Conservation (phyloP, 352 stramenopile genomes). For the Pythium dissotocum region DNA sequence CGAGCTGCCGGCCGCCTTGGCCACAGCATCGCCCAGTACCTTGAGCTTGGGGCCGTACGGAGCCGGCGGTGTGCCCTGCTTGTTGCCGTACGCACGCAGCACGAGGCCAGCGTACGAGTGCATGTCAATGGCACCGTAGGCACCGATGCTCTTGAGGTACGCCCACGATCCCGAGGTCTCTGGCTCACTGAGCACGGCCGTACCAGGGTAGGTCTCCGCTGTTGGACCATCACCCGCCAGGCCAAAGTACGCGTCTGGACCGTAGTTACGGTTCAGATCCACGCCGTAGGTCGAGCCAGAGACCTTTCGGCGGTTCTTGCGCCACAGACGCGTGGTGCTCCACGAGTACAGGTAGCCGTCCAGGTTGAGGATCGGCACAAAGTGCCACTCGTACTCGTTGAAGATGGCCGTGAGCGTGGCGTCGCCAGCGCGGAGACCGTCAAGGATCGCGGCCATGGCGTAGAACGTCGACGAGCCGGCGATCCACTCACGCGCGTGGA, state of each 20-base stretch:
- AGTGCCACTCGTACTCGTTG: slow-evolving; percentile 30
- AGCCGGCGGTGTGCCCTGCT: slow-evolving; percentile 5
- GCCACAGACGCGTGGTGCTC: slow-evolving; percentile 28
- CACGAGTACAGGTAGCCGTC: slow-evolving; percentile 26
- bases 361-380: slow-evolving; percentile 35
- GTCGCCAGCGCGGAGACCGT: slow-evolving; percentile 22
- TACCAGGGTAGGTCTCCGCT: slow-evolving; percentile 25
- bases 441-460: slow-evolving; percentile 26
- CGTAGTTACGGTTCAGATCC: slow-evolving; percentile 36
- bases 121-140: slow-evolving; percentile 28
- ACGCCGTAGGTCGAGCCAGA: slow-evolving; percentile 18
- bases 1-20: slow-evolving; percentile 13
- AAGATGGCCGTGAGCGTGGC: slow-evolving; percentile 20
- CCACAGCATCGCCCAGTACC: slow-evolving; percentile 16
- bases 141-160: slow-evolving; percentile 22
- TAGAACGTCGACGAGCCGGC: slow-evolving; percentile 27
- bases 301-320: slow-evolving; percentile 32
- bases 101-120: slow-evolving; percentile 30
- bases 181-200: slow-evolving; percentile 28
- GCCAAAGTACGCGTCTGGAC: slow-evolving; percentile 21
- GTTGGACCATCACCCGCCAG: not conserved
- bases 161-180: slow-evolving; percentile 25
- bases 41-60: slow-evolving; percentile 29
- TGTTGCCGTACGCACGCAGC: slow-evolving; percentile 27
- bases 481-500: slow-evolving; percentile 33